A percentile compares a stretch with the other conserved stretches of the same genome.
phyloP scores from a whole-genome alignment of 2,329 filamentous ascomycete species.

The Beauveria varroae region DNA sequence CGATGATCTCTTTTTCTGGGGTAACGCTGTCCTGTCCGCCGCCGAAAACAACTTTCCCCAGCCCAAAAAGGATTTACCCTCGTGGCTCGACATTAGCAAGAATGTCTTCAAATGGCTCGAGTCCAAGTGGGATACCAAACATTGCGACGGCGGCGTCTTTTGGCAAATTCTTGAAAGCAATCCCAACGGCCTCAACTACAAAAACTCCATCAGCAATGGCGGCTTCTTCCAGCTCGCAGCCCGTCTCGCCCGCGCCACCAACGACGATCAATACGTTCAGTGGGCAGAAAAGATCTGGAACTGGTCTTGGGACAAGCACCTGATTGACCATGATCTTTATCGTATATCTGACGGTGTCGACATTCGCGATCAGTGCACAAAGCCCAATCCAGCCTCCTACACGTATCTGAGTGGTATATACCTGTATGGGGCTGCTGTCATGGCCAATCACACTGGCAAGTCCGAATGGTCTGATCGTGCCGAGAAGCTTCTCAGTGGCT shows the following conservation, averaged over 20 bases:
- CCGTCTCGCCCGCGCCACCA: conserved; percentile 62
- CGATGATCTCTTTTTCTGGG: conserved; percentile 64
- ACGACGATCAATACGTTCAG: conserved; percentile 55
- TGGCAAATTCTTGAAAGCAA: conserved; percentile 74
- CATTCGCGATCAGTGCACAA: conserved; percentile 44
- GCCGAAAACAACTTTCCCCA: conserved; percentile 55
- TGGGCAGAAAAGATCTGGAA: conserved; percentile 63
- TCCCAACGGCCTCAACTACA: conserved; percentile 63
- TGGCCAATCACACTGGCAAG: conserved; percentile 53
- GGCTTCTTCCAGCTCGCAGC: conserved; percentile 78
- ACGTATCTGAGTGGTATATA: conserved; percentile 60
- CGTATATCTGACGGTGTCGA: conserved; percentile 58
- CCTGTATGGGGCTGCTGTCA: conserved; percentile 55
- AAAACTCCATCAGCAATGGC: conserved; percentile 68
- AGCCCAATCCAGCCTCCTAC: conserved; percentile 49
- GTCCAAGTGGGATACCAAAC: conserved; percentile 56
- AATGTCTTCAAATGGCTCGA: conserved; percentile 63
- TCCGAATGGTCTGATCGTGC: conserved; percentile 47
- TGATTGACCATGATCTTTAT: conserved; percentile 45
- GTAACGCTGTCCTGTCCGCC: conserved; percentile 54
- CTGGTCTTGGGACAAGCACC: conserved; percentile 50
- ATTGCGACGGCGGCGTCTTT: conserved; percentile 61
- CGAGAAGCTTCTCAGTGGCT: conserved; percentile 42
- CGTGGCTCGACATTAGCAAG: conserved; percentile 54
- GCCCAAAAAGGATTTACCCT: conserved; percentile 40